These are phyloP conservation scores for Thielaviopsis ethacetica DNA, from an alignment of 2,329 filamentous ascomycete species.

Conservation along the genomic window DNA sequence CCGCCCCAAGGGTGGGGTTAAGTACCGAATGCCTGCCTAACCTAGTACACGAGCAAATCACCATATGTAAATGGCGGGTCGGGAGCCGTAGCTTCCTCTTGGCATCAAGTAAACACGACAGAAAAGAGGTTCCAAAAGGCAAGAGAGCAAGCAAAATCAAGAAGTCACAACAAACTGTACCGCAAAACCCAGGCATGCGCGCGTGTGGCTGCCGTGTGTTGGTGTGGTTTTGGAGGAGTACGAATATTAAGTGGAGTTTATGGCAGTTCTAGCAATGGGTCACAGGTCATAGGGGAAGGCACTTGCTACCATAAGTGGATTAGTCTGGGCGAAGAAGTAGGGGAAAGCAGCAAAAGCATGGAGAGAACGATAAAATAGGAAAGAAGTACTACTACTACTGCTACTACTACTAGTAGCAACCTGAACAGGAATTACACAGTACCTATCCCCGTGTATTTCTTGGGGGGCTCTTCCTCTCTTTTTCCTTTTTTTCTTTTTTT, in stretches of 20 bases:
- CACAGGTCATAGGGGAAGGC: background rate
- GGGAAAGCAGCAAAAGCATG: background rate
- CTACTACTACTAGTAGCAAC: no score
- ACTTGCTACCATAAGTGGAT: background rate
- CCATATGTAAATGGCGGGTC: no score
- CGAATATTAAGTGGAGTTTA: background rate
- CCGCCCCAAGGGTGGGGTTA: background rate
- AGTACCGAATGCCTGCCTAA: background rate
- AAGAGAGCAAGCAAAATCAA: background rate
- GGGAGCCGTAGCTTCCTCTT: background rate
- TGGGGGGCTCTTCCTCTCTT: constrained; percentile 15
- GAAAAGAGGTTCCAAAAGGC: background rate
- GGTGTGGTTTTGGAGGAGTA: background rate
- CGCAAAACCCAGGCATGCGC: background rate
- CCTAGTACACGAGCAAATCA: no score
- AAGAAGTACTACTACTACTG: no score
- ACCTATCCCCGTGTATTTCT: constrained; percentile 1
- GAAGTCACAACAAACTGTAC: background rate
- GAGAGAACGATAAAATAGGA: background rate
- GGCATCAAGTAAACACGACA: no score
- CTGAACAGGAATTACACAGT: background rate
- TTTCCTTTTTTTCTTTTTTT: constrained; percentile 16
- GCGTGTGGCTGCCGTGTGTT: background rate
- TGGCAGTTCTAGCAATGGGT: background rate
- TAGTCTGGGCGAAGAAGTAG: background rate